Base-by-base conservation (phyloP, 805 yeast genomes). In the Kluyveromyces aestuarii region DNA sequence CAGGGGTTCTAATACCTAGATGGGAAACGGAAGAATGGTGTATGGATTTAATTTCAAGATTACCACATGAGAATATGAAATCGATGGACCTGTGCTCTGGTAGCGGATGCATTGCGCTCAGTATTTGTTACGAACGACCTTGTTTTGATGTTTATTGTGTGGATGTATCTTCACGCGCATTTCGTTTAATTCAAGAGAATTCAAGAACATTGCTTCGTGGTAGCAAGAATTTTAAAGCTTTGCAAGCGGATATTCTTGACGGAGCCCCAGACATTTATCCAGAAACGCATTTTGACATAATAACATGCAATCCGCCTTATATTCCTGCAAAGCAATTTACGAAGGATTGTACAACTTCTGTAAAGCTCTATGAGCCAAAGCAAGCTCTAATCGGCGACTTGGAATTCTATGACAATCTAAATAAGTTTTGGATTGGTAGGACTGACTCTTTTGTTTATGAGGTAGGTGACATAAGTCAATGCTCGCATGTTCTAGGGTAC, bases 11-110 rank as follows among this genome's bases (percentile, higher is more conserved):
- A 51, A 90, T 91, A 27, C 98, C 99, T 0, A 68, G 99, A 45
- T 82, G 91, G 84, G 99, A 91, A 61, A 91, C 99, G 0, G 98
- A 91, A 62, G 96, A 88, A 59, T 91, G 97, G 97, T 70, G 76
- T 9, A 36, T 68, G 27, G 72, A 72, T 48, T 60, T 84, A 18
- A 64, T 69, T 0, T 51, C 44, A 10, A 38, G 56, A 44, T 6
- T 27, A 27, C 19, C 46, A 8, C 27, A 33, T 11, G 39, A 27
- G 6, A n/a, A 18, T 3, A 21, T 60, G 19, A 56, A 49, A 1
- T 64, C 81, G 2, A 52, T 84, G 8, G 97, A 90, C 66, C 71
- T 87, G 27, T 89, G 96, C 55, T 78, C 96, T 0, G 97, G 97
- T 0, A 72, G 91, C 0, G 99, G 98, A 0, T 91, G 98, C 61